These are phyloP conservation scores for Haplographium delicatum DNA, from an alignment of 495 filamentous ascomycete genomes.

Conservation along the genomic window DNA sequence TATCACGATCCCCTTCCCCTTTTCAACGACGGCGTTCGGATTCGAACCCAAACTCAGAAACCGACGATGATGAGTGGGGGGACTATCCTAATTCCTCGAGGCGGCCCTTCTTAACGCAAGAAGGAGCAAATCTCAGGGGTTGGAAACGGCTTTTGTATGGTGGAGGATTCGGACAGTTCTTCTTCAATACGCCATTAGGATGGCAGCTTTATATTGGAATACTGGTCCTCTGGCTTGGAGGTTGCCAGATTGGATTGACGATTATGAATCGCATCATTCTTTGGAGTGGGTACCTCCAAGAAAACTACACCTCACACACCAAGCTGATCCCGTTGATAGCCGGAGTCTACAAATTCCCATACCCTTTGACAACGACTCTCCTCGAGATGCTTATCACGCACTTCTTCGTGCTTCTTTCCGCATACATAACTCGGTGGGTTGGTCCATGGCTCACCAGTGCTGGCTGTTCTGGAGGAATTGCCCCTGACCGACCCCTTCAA, in stretches of 20 bases:
- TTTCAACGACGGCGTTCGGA: conserved; percentile 25
- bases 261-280: conserved; percentile 47
- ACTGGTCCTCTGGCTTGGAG: conserved; percentile 38
- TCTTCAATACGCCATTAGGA: conserved; percentile 43
- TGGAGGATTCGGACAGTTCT: conserved; percentile 42
- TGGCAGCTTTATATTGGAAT: conserved; percentile 46
- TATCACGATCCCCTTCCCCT: conserved; percentile 36
- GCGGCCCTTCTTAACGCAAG: conserved; percentile 18
- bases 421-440: conserved; percentile 22
- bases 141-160: conserved; percentile 30
- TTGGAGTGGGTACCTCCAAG: conserved; percentile 25
- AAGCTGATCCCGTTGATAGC: conserved; percentile 30
- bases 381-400: conserved; percentile 43
- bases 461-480: conserved; percentile 20
- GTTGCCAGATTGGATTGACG: conserved; percentile 37
- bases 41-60: conserved; percentile 29
- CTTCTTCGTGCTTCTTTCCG: conserved; percentile 18
- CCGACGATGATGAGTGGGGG: conserved; percentile 32
- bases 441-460: conserved; percentile 18
- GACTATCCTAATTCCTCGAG: conserved; percentile 7
- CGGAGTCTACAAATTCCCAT: conserved; percentile 49
- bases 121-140: conserved; percentile 26
- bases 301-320: conserved; percentile 23
- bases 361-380: conserved; percentile 43
- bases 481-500: conserved; percentile 29